phyloP scores from a whole-genome alignment of 2,329 filamentous ascomycete species.

The Emmonsia crescens region DNA sequence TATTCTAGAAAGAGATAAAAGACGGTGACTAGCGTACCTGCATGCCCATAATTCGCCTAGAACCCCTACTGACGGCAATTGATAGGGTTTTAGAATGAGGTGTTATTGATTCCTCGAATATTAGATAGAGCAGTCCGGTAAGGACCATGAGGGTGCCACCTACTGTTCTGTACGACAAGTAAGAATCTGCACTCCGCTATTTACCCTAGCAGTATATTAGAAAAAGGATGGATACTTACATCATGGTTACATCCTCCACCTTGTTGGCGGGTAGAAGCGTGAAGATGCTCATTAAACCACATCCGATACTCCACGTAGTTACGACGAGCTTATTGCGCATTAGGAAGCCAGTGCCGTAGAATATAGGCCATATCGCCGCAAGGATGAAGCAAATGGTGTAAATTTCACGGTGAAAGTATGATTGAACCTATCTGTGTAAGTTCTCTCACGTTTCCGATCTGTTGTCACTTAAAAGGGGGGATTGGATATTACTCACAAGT shows the following conservation, averaged over 20 bases:
- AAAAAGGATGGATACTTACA: slow-evolving; percentile 43
- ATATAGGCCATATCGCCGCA: slow-evolving; percentile 65
- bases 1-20: background rate
- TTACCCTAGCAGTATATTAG: background rate
- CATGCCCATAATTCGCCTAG: slow-evolving; percentile 36
- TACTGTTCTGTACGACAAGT: slow-evolving; percentile 43
- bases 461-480: background rate
- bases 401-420: slow-evolving; percentile 83
- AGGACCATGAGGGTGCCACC: slow-evolving; percentile 69
- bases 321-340: slow-evolving; percentile 53
- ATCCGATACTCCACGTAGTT: slow-evolving; percentile 63
- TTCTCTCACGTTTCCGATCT: background rate
- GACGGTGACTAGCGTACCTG: slow-evolving; percentile 25
- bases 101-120: slow-evolving; percentile 60
- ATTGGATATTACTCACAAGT: slow-evolving; percentile 47
- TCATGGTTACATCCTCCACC: slow-evolving; percentile 60
- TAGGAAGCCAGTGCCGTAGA: slow-evolving; percentile 65
- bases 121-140: slow-evolving; percentile 65
- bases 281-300: slow-evolving; percentile 76
- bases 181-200: slow-evolving; percentile 5
- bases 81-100: slow-evolving; percentile 28
- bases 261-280: slow-evolving; percentile 84
- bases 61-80: slow-evolving; percentile 21
- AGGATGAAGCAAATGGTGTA: slow-evolving; percentile 70
- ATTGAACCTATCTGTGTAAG: slow-evolving; percentile 54